Conservation (phyloP, 2,329 filamentous ascomycete species). For the Alternaria sp. region DNA sequence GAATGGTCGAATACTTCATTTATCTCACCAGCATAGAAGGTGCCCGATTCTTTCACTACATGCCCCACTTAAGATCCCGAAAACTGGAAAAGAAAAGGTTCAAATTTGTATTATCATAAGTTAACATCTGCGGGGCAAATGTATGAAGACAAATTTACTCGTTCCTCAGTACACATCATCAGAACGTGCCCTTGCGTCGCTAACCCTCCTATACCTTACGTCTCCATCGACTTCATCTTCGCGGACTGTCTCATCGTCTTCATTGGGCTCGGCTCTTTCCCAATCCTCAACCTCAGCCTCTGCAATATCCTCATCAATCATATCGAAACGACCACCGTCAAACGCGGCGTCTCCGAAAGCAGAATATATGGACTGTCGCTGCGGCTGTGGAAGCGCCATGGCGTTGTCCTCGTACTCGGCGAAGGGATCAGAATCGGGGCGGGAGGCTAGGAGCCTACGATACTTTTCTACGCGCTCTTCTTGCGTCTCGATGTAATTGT, state of each 20-base stretch:
- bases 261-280: not conserved
- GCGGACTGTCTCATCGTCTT: not conserved
- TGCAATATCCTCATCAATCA: slow-evolving; percentile 12
- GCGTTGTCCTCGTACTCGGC: slow-evolving; percentile 4
- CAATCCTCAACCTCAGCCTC: slow-evolving; percentile 12
- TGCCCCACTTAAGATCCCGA: not conserved
- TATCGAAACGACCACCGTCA: slow-evolving; percentile 13
- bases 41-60: not conserved
- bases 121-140: not conserved
- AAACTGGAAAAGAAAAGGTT: not conserved
- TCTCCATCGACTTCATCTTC: not conserved
- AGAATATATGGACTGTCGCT: slow-evolving; percentile 19
- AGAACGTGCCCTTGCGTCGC: not conserved
- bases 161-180: not conserved
- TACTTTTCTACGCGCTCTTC: slow-evolving; percentile 16
- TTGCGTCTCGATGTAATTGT: slow-evolving; percentile 3
- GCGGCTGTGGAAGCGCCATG: slow-evolving; percentile 14
- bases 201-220: not conserved
- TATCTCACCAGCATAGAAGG: not conserved
- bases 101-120: not conserved
- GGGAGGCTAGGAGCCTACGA: not conserved
- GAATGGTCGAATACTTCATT: not conserved
- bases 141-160: not conserved
- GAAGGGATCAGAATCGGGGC: not conserved
- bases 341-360: slow-evolving; percentile 11